Conservation (phyloP, 2,329 filamentous ascomycete species). For the Myriosclerotinia curreyana region DNA sequence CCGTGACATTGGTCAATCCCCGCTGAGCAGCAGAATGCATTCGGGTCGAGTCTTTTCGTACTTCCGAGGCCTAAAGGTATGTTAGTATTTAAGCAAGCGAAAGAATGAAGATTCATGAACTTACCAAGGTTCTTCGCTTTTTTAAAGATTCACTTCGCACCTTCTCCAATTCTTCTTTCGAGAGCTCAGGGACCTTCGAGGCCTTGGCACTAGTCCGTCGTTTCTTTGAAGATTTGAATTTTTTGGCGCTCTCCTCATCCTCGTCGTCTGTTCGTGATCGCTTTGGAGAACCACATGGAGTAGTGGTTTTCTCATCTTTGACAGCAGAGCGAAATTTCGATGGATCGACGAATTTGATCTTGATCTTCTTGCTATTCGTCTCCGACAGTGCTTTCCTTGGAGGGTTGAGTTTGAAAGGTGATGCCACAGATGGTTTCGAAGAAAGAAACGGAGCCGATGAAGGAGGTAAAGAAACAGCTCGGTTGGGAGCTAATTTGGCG, state of each 20-base stretch:
- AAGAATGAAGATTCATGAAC: not conserved
- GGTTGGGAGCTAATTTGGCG: too few species aligned
- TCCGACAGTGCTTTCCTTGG: not conserved
- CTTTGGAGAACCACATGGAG: not conserved
- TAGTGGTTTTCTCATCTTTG: not conserved
- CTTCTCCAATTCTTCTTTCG: slow-evolving; percentile 11
- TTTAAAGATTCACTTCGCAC: slow-evolving; percentile 2
- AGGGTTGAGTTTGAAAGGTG: not conserved
- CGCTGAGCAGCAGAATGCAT: slow-evolving; percentile 33
- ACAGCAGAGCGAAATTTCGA: not conserved
- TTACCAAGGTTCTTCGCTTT: slow-evolving; percentile 10
- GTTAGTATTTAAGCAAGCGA: not conserved
- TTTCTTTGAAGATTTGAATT: not conserved
- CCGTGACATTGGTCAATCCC: slow-evolving; percentile 36
- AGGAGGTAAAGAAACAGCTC: too few species aligned
- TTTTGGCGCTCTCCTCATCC: not conserved
- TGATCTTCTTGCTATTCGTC: not conserved
- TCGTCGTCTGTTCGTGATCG: slow-evolving; percentile 7
- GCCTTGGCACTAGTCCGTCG: not conserved
- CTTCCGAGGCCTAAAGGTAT: slow-evolving; percentile 2
- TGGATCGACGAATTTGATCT: not conserved
- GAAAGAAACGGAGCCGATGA: not conserved
- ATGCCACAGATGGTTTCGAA: not conserved
- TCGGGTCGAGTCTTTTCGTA: slow-evolving; percentile 23
- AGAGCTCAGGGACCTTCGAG: not conserved